phyloP scores from a whole-genome alignment of 2,329 filamentous ascomycete species.

The Sporothrix inflata region DNA sequence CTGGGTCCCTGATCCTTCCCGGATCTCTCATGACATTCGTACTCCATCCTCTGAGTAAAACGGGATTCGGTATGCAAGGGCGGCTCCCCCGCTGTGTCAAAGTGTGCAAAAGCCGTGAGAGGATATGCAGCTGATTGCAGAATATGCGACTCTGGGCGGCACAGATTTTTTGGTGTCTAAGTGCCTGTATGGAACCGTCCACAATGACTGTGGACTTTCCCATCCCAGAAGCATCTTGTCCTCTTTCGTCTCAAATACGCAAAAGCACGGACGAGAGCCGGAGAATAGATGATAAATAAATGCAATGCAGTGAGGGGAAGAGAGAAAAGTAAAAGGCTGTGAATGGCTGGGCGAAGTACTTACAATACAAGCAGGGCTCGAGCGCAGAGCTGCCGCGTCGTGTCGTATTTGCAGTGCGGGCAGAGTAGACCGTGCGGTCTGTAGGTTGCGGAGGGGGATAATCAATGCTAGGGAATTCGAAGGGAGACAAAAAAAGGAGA shows the following conservation, averaged over 20 bases:
- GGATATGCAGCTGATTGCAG: not conserved
- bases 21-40: not conserved
- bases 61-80: not conserved
- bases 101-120: not conserved
- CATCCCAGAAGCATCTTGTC: not conserved
- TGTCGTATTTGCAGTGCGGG: slow-evolving; percentile 8
- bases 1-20: not conserved
- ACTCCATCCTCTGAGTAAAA: not conserved
- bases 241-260: not conserved
- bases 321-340: not conserved
- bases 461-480: not conserved
- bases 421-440: not conserved
- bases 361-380: not conserved
- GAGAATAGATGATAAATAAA: not conserved
- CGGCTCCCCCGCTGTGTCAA: not conserved
- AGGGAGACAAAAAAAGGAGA: not conserved
- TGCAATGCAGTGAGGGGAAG: not conserved
- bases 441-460: not conserved
- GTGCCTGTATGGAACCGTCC: not conserved
- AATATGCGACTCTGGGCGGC: slow-evolving; percentile 7
- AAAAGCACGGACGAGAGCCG: not conserved
- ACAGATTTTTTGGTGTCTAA: not conserved
- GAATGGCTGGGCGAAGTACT: not conserved
- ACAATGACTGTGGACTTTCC: not conserved
- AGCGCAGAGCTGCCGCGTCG: slow-evolving; percentile 7